Evolutionary conservation across 805 yeast species (phyloP).

Genomic region (Nakazawaea anatomiae): DNA sequence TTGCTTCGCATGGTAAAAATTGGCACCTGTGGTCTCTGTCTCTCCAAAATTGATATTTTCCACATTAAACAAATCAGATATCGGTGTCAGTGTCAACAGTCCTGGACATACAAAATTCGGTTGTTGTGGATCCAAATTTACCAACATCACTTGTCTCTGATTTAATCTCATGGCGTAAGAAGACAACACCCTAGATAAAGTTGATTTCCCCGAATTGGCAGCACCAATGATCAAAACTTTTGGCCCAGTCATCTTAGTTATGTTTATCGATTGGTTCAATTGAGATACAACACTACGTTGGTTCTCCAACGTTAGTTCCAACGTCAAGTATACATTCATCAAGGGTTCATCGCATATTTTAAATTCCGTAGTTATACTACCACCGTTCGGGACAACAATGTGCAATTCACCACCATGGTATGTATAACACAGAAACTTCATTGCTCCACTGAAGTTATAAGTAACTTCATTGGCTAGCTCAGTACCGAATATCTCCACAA

Average conservation of each 20-base stretch:
- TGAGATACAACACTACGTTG: constrained; percentile 28
- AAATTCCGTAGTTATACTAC: constrained; percentile 44
- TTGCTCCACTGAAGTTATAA: constrained; percentile 46
- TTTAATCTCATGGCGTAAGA: constrained; percentile 69
- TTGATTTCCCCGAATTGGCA: constrained; percentile 70
- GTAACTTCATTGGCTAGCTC: constrained; percentile 74
- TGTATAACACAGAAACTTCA: constrained; percentile 50
- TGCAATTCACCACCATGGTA: constrained; percentile 52
- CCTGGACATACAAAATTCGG: constrained; percentile 64
- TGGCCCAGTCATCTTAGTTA: constrained; percentile 25
- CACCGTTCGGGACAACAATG: constrained; percentile 45
- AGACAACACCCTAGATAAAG: constrained; percentile 60
- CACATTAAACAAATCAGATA: constrained; percentile 74
- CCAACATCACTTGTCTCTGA: constrained; percentile 59
- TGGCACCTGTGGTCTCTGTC: constrained; percentile 68
- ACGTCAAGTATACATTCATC: constrained; percentile 55
- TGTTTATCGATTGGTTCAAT: constrained; percentile 12
- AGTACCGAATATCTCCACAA: constrained; percentile 89
- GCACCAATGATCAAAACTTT: constrained; percentile 72
- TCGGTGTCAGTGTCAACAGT: constrained; percentile 73
- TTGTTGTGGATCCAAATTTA: constrained; percentile 71
- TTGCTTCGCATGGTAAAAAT: constrained; percentile 77
- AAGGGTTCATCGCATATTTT: constrained; percentile 49
- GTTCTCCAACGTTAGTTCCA: constrained; percentile 73
- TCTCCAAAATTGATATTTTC: constrained; percentile 72